Percentiles rank a stretch among this genome's conserved stretches.
Conservation (phyloP, 148 eudicot species). For the Amaranthus palmeri region DNA sequence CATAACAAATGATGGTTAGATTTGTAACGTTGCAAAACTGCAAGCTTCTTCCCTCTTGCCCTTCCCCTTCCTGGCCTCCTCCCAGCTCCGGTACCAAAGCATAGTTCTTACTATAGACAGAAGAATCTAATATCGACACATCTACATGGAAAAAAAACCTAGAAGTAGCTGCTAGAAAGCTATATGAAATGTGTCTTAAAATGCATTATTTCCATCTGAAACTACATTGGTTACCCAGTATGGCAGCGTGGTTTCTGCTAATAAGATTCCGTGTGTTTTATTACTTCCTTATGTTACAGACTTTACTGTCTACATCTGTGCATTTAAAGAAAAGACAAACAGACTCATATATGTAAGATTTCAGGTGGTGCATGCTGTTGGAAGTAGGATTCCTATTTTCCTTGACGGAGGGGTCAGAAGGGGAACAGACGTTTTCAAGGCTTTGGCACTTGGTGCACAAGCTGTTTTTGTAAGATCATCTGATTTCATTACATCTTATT, state of each 20-base stretch:
- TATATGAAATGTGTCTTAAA: too few species aligned
- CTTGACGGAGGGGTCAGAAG: constrained; percentile 83
- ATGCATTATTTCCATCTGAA: too few species aligned
- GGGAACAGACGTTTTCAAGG: constrained; percentile 85
- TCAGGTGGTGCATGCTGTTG: constrained; percentile 64
- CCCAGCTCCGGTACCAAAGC: too few species aligned
- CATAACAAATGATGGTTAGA: background rate
- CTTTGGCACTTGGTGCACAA: constrained; percentile 77
- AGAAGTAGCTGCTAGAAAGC: too few species aligned
- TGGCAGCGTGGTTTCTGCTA: too few species aligned
- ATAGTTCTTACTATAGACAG: too few species aligned
- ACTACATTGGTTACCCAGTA: too few species aligned
- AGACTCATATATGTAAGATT: background rate
- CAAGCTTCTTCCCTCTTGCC: too few species aligned
- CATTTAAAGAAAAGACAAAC: background rate
- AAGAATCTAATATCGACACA: too few species aligned
- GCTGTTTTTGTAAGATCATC: constrained; percentile 58
- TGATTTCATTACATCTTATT: background rate
- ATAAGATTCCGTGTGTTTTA: background rate
- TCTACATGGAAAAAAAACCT: too few species aligned
- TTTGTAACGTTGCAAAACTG: too few species aligned
- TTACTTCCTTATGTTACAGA: background rate
- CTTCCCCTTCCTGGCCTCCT: too few species aligned
- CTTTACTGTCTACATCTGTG: background rate
- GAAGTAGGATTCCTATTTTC: constrained; percentile 63